Percentiles rank a stretch among this genome's conserved stretches.
Evolutionary conservation across 768 basidiomycete genomes (phyloP).

Genomic region (Suillus americanus): DNA sequence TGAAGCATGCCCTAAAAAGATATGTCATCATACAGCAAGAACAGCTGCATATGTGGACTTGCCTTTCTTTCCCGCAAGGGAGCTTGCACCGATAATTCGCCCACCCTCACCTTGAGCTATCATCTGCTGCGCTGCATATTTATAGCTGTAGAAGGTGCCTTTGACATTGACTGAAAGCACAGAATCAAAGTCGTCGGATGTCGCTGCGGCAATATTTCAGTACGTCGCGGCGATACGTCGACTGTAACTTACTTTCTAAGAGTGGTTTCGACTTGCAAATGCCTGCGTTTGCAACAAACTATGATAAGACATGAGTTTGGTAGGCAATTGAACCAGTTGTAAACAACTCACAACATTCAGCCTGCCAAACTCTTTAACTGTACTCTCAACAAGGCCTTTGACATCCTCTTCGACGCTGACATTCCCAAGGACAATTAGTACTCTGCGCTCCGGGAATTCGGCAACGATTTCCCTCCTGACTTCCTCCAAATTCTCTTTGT

Average conservation of each 20-base stretch:
- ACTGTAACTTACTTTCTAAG: conserved; percentile 14
- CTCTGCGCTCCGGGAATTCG: conserved; percentile 10
- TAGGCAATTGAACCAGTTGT: not conserved
- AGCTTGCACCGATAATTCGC: conserved; percentile 40
- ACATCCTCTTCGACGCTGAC: conserved; percentile 31
- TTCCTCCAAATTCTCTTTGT: conserved; percentile 17
- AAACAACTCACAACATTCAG: conserved; percentile 34
- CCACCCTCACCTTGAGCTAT: conserved; percentile 42
- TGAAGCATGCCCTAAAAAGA: conserved; percentile 27
- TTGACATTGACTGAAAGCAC: conserved; percentile 38
- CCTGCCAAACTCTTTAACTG: conserved; percentile 25
- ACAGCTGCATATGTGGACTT: not conserved
- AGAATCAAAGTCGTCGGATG: conserved; percentile 32
- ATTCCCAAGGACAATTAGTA: conserved; percentile 20
- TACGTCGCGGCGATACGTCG: conserved; percentile 6
- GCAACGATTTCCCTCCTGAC: conserved; percentile 16
- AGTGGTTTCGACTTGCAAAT: conserved; percentile 8
- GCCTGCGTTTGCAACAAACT: conserved; percentile 26
- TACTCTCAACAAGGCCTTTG: conserved; percentile 27
- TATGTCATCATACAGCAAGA: not conserved
- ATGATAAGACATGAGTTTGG: not conserved
- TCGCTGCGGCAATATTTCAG: conserved; percentile 21
- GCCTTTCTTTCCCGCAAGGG: conserved; percentile 36
- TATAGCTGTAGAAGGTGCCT: conserved; percentile 42
- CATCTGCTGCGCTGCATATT: conserved; percentile 44